Evolutionary conservation across 2,329 filamentous ascomycete species (phyloP), one percentile per base, ranked within the genome.

Genomic region (Xylariales sp.): DNA sequence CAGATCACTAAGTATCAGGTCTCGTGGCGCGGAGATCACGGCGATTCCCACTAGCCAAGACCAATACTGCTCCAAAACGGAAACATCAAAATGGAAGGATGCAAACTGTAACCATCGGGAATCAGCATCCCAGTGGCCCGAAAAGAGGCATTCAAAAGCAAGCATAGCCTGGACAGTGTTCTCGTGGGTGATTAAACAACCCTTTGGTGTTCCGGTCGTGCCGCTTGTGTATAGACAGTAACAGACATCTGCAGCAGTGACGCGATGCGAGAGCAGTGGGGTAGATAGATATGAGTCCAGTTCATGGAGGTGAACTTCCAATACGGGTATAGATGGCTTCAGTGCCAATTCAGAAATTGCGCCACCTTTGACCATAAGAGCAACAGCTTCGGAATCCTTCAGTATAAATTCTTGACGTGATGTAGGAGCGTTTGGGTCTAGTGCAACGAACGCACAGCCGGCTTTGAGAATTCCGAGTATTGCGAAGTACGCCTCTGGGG

Each of bases 71-170:
- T 96, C 90, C 1, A 96, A 71, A 0, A 96, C 85, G 2, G 87
- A 93, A 4, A 96, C 90, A 51, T 96, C 91, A 44, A 96, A 96
- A 59, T 95, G 91, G 40, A 95, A 88, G 0, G 88, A 90, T 2
- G 91, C 91, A 54, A 96, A 96, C 54, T 96, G 91, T 1, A 96
- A 69, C 83, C 88, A 96, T 41, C 85, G 78, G 0, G 89, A 94
- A 0, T 74, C 56, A 0, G 69, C 52, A 28, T 84, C 73, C 86
- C 88, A 95, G 50, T 88, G 84, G 0, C 74, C 79, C 5, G 63
- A 61, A 54, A 96, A 95, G 0, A 96, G 70, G 20, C 80, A 68
- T 50, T 88, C 82, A 57, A 96, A 96, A 0, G 89, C 81, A 38
- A 91, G 75, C 78, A 96, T 88, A 18, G 88, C 88, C 56, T 96